Conservation (phyloP, 2,329 filamentous ascomycete species). For the Pestalotiopsis sp. region DNA sequence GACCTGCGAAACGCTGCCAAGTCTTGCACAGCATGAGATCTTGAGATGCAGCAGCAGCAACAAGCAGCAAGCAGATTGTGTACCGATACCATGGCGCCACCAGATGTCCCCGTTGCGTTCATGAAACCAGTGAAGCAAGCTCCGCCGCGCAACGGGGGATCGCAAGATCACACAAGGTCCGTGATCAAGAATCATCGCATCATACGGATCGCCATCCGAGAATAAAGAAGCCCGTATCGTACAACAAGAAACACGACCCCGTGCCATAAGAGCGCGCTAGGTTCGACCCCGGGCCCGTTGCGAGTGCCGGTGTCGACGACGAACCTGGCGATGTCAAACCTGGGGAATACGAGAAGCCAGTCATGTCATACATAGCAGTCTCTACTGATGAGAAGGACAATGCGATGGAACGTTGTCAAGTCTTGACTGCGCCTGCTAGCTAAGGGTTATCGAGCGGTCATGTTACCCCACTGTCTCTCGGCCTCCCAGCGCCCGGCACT, state of each 20-base stretch:
- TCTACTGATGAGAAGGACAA: neutral
- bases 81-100: neutral
- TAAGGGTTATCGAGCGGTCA: neutral
- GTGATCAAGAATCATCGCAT: neutral
- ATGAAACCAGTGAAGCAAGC: slow-evolving; percentile 1
- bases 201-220: neutral
- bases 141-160: neutral
- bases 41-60: neutral
- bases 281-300: neutral
- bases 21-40: slow-evolving; percentile 6
- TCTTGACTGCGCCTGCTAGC: slow-evolving; percentile 9
- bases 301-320: neutral
- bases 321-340: slow-evolving; percentile 6
- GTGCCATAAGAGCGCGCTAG: neutral
- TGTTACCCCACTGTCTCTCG: neutral
- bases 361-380: neutral
- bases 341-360: neutral
- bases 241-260: neutral
- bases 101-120: neutral
- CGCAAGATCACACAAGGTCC: neutral
- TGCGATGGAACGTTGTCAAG: slow-evolving; percentile 12
- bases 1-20: slow-evolving; percentile 5
- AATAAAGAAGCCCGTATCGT: neutral
- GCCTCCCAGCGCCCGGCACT: slow-evolving; percentile 1
- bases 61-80: neutral